These are phyloP conservation scores for Ciborinia camelliae DNA, from an alignment of 2,329 filamentous ascomycete species.

Conservation along the genomic window DNA sequence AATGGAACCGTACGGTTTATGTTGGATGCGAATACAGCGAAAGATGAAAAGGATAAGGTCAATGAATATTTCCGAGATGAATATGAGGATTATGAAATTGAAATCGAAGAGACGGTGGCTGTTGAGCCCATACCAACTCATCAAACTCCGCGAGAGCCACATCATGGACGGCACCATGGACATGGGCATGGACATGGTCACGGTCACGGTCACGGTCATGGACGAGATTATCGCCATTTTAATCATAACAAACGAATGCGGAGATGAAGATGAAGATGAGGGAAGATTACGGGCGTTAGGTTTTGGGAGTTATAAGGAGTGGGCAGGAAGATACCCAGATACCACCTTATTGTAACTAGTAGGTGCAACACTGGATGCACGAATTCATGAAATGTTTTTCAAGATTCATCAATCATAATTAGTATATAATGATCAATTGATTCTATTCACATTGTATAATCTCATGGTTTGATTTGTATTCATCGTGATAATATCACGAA, in stretches of 20 bases:
- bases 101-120: slow-evolving; percentile 62
- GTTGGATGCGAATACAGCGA: slow-evolving; percentile 73
- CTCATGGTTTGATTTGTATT: no score
- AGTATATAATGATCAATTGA: no score
- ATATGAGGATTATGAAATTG: slow-evolving; percentile 72
- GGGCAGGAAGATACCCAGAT: slow-evolving; percentile 7
- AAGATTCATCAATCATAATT: no score
- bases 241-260: slow-evolving; percentile 24
- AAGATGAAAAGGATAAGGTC: slow-evolving; percentile 65
- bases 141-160: slow-evolving; percentile 22
- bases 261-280: slow-evolving; percentile 15
- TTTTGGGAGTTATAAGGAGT: slow-evolving; percentile 4
- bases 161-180: slow-evolving; percentile 20
- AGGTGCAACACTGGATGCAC: no score
- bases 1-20: slow-evolving; percentile 87
- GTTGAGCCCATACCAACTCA: slow-evolving; percentile 23
- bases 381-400: no score
- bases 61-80: slow-evolving; percentile 68
- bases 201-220: slow-evolving; percentile 18
- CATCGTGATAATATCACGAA: no score
- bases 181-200: slow-evolving; percentile 17
- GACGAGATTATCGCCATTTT: slow-evolving; percentile 23
- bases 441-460: no score
- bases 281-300: slow-evolving; percentile 1
- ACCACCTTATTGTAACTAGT: neutral